Conservation (phyloP, 306 rosid species). For the Leucaena leucocephala region DNA sequence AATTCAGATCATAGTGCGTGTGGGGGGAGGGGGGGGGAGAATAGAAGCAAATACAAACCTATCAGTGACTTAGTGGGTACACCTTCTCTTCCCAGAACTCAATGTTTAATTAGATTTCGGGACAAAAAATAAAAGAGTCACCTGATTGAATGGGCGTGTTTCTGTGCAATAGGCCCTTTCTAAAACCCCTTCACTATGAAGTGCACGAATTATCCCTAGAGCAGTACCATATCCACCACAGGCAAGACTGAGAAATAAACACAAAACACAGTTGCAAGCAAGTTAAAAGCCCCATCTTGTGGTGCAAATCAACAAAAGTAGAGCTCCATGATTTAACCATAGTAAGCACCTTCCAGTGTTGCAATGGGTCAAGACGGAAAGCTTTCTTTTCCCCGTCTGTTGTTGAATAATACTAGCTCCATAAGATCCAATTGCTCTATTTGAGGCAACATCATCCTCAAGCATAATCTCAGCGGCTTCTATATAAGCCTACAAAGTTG, state of each 20-base stretch:
- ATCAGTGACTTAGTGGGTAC: conserved; percentile 21
- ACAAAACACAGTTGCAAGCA: conserved; percentile 14
- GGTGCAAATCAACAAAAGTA: conserved; percentile 19
- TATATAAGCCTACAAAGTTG: conserved; percentile 60
- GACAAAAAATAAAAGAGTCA: conserved; percentile 38
- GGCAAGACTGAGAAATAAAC: conserved; percentile 67
- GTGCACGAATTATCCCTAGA: conserved; percentile 90
- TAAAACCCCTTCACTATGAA: conserved; percentile 69
- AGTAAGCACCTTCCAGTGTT: conserved; percentile 86
- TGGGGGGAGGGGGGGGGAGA: background rate
- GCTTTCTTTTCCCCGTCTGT: conserved; percentile 45
- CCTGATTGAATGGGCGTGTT: conserved; percentile 98
- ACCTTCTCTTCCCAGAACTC: conserved; percentile 22
- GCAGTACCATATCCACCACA: conserved; percentile 98
- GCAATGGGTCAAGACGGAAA: conserved; percentile 94
- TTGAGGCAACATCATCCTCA: conserved; percentile 84
- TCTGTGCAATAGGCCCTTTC: conserved; percentile 98
- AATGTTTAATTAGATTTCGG: background rate
- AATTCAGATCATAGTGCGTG: background rate
- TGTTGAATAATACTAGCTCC: conserved; percentile 66
- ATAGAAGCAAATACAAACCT: background rate
- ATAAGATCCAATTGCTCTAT: conserved; percentile 82
- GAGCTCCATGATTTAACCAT: conserved; percentile 17
- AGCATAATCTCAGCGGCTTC: conserved; percentile 91
- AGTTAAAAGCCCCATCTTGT: conserved; percentile 28